Conservation (phyloP, 2,329 filamentous ascomycete genomes). For the Cordyceps cicadae region DNA sequence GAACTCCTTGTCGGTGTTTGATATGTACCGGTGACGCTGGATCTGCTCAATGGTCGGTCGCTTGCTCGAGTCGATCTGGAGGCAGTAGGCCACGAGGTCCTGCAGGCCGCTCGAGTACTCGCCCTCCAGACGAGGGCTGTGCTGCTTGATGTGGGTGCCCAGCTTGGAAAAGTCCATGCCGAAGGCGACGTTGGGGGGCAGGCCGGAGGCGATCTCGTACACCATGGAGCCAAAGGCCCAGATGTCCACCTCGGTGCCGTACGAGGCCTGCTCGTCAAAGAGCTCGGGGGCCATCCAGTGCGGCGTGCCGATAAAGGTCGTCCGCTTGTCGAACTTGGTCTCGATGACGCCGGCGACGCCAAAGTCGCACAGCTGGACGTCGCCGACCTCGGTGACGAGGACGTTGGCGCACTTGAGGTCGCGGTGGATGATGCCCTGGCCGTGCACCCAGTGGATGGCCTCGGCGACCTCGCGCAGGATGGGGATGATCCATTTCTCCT, state of each 20-base stretch:
- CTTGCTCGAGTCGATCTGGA: constrained; percentile 59
- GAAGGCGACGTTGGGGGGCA: constrained; percentile 59
- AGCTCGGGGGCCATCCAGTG: constrained; percentile 85
- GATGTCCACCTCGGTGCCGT: constrained; percentile 68
- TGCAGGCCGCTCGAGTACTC: constrained; percentile 63
- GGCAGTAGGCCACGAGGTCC: constrained; percentile 63
- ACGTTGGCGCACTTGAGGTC: constrained; percentile 75
- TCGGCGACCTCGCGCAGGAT: constrained; percentile 59
- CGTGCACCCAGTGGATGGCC: constrained; percentile 59
- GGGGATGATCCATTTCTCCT: constrained; percentile 62
- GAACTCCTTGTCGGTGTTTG: constrained; percentile 52
- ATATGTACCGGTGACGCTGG: constrained; percentile 61
- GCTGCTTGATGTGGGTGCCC: constrained; percentile 49
- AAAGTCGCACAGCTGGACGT: constrained; percentile 77
- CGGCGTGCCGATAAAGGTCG: constrained; percentile 73
- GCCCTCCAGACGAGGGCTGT: constrained; percentile 61
- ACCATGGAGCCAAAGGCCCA: constrained; percentile 80
- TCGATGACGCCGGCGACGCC: constrained; percentile 74
- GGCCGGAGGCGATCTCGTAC: constrained; percentile 71
- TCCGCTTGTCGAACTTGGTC: constrained; percentile 65
- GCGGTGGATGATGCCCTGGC: constrained; percentile 60
- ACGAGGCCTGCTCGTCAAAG: constrained; percentile 54
- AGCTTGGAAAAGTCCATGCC: constrained; percentile 41
- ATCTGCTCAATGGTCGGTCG: constrained; percentile 63
- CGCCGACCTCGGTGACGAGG: constrained; percentile 65